Base-by-base conservation (phyloP, 345 rosid genomes). In the Eucalyptus curtisii region DNA sequence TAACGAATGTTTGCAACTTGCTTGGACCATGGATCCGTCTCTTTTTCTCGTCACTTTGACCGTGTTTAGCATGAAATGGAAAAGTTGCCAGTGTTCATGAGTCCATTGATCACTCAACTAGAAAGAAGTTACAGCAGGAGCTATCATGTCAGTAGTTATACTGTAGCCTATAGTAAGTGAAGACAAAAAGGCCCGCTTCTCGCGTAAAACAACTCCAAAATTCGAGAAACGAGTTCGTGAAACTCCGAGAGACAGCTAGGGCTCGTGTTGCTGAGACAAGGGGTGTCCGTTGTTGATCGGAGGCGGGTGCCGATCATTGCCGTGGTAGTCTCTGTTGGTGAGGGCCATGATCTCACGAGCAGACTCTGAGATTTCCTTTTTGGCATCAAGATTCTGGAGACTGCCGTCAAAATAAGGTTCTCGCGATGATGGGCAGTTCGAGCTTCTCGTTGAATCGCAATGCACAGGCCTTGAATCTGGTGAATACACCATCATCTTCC, bases 281-380 rank as follows among this genome's bases (percentile, higher is more conserved):
- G 84, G 5, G 30, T 76, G 52, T 42, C 87, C 13, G 49, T 89
- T 91, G 88, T 90, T 76, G 88, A 87, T 90, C 8, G 92, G 91
- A 76, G 91, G 92, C 14, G 57, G 89, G 19, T 64, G 89, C 24
- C 45, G 66, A 45, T 79, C 68, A 3, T 12, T 7, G 57, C 85
- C 88, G 3, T 22, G 37, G 89, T 89, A 89, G 79, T 89, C 90
- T 89, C n/a, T 90, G 12, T 42, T 53, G 91, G 71, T 86, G 76
- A 91, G 49, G 49, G 44, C 71, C 50, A 30, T 14, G 49, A 90
- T 42, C 76, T 91, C 90, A 6, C 42, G 33, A 52, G 84, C 47
- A 76, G 84, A 76, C 84, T 76, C 47, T 13, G 27, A 5, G 84
- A 40, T 25, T 76, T 22, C 84, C 84, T 6, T 76, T 76, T 76